Evolutionary conservation across 2,329 filamentous ascomycete species (phyloP), one percentile per base, ranked within the genome.

Genomic region (Saccharata proteae): DNA sequence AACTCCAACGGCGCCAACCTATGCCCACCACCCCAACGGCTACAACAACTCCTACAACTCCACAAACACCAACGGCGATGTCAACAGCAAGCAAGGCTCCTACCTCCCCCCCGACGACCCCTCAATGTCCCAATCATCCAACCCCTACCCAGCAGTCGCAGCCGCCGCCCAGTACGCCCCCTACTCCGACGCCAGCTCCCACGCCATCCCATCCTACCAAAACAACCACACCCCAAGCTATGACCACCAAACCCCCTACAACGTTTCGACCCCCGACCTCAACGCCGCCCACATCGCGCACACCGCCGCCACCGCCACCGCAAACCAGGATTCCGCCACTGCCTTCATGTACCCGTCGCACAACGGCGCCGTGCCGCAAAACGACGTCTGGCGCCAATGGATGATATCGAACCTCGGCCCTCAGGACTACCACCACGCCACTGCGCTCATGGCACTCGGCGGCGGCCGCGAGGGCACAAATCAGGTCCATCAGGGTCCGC

Each of bases 331-430:
- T 32, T 43, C 28, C 18, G 9, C 44, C 45, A 30, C 40, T 44
- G 9, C 35, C 41, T 55, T 51, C 26, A 34, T 38, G 2, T 54
- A 51, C 17, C 29, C 25, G 11, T 25, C 24, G 6, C 38, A 27
- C 10, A 47, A 37, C 26, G 37, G 29, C 16, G 43, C 43, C 14
- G 43, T 46, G 18, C 23, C 43, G 9, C 28, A 41, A 3, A 52
- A 54, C 24, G 49, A 52, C 27, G 43, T 29, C 10, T 57, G 54
- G 54, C 50, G 43, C 7, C 46, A 54, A 27, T 56, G 51, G 49
- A 45, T 48, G 16, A 42, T 47, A 35, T 47, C 46, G 6, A 49
- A 50, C 23, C 52, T 46, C 39, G 29, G 27, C 6, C 26, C 31
- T 6, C 42, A 22, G 26, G 41, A 18, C 29, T 41, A 29, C 43